Conservation (phyloP, 2,329 filamentous ascomycete species). For the Colletotrichum sp. region DNA sequence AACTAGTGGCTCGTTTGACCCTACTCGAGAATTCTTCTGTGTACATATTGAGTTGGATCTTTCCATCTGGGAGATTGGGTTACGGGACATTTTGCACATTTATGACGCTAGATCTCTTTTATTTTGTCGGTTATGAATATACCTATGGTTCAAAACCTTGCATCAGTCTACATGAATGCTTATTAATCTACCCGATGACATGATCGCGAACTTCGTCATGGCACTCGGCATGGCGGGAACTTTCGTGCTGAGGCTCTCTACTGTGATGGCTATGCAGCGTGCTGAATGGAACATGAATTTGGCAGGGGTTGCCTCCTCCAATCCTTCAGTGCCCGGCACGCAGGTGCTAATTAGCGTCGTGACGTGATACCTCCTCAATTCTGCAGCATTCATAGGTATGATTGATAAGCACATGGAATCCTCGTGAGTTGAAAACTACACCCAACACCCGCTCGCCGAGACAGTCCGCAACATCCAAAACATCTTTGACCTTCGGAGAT, state of each 20-base stretch:
- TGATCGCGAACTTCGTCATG: neutral
- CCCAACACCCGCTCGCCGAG: neutral
- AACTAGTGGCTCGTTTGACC: neutral
- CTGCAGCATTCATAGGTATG: neutral
- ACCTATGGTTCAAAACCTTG: neutral
- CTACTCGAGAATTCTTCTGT: neutral
- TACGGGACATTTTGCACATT: neutral
- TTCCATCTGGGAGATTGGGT: neutral
- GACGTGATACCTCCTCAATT: neutral
- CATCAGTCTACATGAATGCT: neutral
- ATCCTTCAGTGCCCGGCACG: neutral
- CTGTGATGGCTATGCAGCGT: neutral
- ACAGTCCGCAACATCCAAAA: neutral
- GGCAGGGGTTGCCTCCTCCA: neutral
- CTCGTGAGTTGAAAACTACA: neutral
- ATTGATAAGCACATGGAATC: neutral
- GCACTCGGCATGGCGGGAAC: neutral
- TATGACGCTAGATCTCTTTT: neutral
- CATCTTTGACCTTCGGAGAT: neutral
- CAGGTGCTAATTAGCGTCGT: neutral
- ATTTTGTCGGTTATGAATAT: neutral
- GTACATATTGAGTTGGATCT: neutral
- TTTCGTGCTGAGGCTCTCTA: neutral
- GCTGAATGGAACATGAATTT: neutral
- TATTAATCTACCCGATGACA: neutral